Evolutionary conservation across 345 rosid genomes (phyloP), one percentile per base, ranked within the genome.

Genomic region (Linum trigynum): DNA sequence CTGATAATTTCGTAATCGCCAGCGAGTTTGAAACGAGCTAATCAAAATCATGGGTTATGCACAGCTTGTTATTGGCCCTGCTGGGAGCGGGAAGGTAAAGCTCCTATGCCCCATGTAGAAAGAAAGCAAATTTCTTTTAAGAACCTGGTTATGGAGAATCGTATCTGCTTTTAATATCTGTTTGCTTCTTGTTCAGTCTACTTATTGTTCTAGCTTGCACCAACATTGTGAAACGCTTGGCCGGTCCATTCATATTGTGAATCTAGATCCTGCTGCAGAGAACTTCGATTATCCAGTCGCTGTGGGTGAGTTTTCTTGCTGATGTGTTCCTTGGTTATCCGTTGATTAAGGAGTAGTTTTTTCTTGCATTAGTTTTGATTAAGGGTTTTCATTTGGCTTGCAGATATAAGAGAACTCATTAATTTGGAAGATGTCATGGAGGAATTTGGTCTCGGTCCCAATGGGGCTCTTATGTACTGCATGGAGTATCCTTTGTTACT

Each of bases 341-440:
- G 50, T 58, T n/a, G n/a, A n/a, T n/a, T n/a, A 60, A 39, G 37
- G 42, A 11, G 9, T 12, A 4, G 4, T 60, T 66, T 2, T 12
- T 5, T 2, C 57, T 14, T 39, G 39, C 11, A 71, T 50, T 45
- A 32, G 2, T 5, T 8, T 39, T 39, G 43, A 11, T 55, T n/a
- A 11, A 2, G 43, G 42, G 40, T 38, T 56, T 50, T 59, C 43
- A 50, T 0, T 56, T 65, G 15, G n/a, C 38, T 57, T 77, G 79
- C 80, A 94, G 96, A 94, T 82, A 94, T 90, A 32, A 82, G 99
- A 69, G 96, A 86, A 67, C 92, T 88, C 68, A 70, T 92, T 72
- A 85, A 90, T 42, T 79, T 92, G 84, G 97, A 92, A 59, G 89
- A 86, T 76, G 97, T 92, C 7, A 92, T 92, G 98, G 92, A 90